Conservation (phyloP, 148 eudicot genomes). For the Drosera capensis region DNA sequence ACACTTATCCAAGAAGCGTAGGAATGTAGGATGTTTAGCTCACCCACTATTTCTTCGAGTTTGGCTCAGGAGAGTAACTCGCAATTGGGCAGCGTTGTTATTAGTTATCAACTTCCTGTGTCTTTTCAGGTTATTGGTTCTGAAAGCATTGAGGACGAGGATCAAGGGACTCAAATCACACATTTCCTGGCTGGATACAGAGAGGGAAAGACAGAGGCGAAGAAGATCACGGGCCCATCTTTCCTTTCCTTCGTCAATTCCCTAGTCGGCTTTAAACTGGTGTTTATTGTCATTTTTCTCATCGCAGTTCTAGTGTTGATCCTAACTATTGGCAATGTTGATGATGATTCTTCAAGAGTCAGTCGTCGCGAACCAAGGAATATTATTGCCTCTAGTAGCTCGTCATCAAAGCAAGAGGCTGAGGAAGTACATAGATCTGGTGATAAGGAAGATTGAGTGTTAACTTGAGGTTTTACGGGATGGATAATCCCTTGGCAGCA, state of each 20-base stretch:
- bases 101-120: background rate
- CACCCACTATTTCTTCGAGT: background rate
- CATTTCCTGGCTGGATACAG: constrained; percentile 65
- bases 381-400: constrained; percentile 2
- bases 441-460: constrained; percentile 65
- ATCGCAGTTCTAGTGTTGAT: constrained; percentile 41
- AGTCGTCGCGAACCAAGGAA: background rate
- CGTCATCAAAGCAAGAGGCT: constrained; percentile 17
- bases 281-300: constrained; percentile 38
- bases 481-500: too few relatives aligned
- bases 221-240: constrained; percentile 48
- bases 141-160: constrained; percentile 56
- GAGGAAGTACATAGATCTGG: constrained; percentile 19
- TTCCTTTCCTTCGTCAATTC: constrained; percentile 63
- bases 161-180: constrained; percentile 59
- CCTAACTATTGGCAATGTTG: constrained; percentile 31
- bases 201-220: constrained; percentile 59
- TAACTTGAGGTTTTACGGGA: too few relatives aligned
- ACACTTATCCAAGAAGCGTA: too few relatives aligned
- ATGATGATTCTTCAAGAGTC: constrained; percentile 14
- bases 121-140: constrained; percentile 55
- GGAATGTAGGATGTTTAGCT: background rate
- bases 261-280: constrained; percentile 29
- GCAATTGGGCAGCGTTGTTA: background rate
- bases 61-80: background rate